Evolutionary conservation across 495 filamentous ascomycete genomes (phyloP).

Genomic region (Trichoderma reesei): DNA sequence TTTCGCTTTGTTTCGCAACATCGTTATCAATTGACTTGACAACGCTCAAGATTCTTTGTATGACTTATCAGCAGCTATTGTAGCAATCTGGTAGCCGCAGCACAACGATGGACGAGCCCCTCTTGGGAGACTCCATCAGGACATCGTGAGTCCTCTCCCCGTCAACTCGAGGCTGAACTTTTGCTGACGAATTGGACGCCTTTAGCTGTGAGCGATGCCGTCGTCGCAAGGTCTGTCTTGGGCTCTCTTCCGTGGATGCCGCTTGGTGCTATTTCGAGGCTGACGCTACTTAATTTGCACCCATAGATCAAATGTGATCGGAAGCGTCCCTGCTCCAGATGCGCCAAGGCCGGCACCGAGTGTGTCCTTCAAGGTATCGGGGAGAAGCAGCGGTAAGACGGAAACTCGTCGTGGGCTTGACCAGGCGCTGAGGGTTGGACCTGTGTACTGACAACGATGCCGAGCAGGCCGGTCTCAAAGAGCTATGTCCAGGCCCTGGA

Average conservation of each 20-base stretch:
- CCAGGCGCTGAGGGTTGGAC: neutral
- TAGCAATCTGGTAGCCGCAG: neutral
- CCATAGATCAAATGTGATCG: conserved; percentile 24
- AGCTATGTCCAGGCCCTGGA: conserved; percentile 23
- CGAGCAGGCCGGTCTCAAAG: conserved; percentile 18
- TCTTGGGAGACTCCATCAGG: neutral
- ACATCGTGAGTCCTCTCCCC: neutral
- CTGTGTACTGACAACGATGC: neutral
- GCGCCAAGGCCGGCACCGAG: conserved; percentile 19
- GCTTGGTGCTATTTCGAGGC: neutral
- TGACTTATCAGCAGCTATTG: neutral
- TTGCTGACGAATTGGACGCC: conserved; percentile 16
- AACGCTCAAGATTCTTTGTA: neutral
- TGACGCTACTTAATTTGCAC: neutral
- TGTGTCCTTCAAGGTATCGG: conserved; percentile 14
- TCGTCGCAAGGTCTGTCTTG: conserved; percentile 8
- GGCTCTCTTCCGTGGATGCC: neutral
- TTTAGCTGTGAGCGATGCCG: conserved; percentile 10
- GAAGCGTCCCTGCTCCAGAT: conserved; percentile 19
- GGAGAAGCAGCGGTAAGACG: conserved; percentile 20
- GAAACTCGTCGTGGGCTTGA: neutral
- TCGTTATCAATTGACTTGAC: no score
- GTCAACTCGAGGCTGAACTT: neutral
- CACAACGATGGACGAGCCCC: neutral
- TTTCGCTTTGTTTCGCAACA: no score